A percentile compares a stretch with the other conserved stretches of the same genome.
Conservation (phyloP, 108 stramenopile genomes). For the Mediolabrus comicus region DNA sequence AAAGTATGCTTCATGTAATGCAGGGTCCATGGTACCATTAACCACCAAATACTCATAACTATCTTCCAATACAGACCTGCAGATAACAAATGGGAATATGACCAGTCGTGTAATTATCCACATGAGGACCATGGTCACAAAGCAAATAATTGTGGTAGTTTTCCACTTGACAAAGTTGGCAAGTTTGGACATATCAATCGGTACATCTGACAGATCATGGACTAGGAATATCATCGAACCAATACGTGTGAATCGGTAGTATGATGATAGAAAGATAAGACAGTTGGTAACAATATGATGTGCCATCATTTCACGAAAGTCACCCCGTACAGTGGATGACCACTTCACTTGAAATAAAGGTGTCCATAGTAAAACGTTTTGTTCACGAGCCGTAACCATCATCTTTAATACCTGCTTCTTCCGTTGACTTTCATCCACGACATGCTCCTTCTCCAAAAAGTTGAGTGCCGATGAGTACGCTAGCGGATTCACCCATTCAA, state of each 20-base stretch:
- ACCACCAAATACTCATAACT: slow-evolving; percentile 49
- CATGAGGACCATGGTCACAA: slow-evolving; percentile 70
- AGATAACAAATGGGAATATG: slow-evolving; percentile 81
- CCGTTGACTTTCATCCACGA: slow-evolving; percentile 21
- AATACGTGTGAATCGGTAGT: slow-evolving; percentile 66
- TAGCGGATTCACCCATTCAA: slow-evolving; percentile 37
- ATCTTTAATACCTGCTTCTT: slow-evolving; percentile 26
- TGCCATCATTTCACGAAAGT: slow-evolving; percentile 88
- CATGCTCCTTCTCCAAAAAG: slow-evolving; percentile 30
- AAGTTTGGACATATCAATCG: slow-evolving; percentile 85
- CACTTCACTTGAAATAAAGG: slow-evolving; percentile 56
- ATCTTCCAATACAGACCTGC: slow-evolving; percentile 52
- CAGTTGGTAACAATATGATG: slow-evolving; percentile 87
- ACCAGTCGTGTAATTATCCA: slow-evolving; percentile 69
- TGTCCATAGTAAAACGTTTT: slow-evolving; percentile 25
- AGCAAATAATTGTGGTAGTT: slow-evolving; percentile 67
- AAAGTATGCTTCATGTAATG: slow-evolving; percentile 57
- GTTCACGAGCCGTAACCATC: slow-evolving; percentile 10
- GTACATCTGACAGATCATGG: slow-evolving; percentile 86
- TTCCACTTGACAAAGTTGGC: slow-evolving; percentile 92
- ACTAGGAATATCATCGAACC: slow-evolving; percentile 84
- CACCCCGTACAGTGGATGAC: slow-evolving; percentile 72
- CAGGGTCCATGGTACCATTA: slow-evolving; percentile 34
- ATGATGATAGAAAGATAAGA: slow-evolving; percentile 60
- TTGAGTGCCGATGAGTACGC: slow-evolving; percentile 39